Conservation (phyloP, 1,284 basidiomycete genomes). For the Stygiomarasmius scandens region DNA sequence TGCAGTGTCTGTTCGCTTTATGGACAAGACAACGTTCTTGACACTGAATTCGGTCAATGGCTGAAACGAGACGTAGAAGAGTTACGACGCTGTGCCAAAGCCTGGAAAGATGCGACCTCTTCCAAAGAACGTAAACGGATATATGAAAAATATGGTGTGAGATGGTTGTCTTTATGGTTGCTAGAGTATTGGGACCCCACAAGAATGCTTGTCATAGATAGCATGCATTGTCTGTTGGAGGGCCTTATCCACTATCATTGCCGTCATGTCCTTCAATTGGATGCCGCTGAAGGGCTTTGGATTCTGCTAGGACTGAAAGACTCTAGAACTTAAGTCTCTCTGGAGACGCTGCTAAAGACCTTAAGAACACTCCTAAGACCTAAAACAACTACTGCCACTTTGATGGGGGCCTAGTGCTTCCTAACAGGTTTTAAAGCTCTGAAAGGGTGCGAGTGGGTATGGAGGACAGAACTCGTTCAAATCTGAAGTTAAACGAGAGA, state of each 20-base stretch:
- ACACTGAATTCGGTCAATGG: conserved; percentile 4
- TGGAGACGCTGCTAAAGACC: too few relatives aligned
- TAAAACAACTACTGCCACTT: too few relatives aligned
- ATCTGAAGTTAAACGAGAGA: too few relatives aligned
- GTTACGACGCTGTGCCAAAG: neutral
- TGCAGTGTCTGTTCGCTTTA: conserved; percentile 3
- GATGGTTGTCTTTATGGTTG: conserved; percentile 19
- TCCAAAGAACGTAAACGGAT: neutral
- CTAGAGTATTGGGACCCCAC: conserved; percentile 38
- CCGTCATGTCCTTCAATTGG: neutral
- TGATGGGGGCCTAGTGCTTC: too few relatives aligned
- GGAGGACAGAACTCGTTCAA: too few relatives aligned
- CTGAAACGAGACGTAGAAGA: neutral
- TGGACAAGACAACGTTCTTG: neutral
- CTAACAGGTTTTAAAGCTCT: too few relatives aligned
- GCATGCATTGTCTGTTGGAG: conserved; percentile 34
- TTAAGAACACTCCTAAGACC: too few relatives aligned
- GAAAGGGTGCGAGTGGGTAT: too few relatives aligned
- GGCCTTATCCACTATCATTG: conserved; percentile 4
- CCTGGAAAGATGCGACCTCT: neutral
- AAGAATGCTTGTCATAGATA: conserved; percentile 27
- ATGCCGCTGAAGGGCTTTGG: neutral
- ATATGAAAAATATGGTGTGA: neutral
- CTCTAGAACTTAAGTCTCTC: too few relatives aligned
- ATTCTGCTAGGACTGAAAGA: too few relatives aligned